These are phyloP conservation scores for Acanthamoeba quina DNA, from an alignment of 208 protist species.

Conservation along the genomic window DNA sequence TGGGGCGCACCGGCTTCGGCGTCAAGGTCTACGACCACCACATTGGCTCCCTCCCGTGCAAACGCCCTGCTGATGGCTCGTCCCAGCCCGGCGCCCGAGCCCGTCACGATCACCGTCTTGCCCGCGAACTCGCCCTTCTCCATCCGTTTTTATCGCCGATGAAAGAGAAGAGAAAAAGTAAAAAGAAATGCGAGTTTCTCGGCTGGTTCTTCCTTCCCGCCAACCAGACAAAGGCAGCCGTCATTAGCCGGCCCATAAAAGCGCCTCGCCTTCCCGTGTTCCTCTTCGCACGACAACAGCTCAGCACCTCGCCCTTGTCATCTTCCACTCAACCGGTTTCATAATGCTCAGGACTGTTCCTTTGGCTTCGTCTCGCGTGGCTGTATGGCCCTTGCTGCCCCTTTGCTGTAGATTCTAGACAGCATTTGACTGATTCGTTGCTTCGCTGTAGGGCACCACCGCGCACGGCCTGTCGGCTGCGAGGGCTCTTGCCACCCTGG, in stretches of 20 bases:
- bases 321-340: background rate
- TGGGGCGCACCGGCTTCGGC: background rate
- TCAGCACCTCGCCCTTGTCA: background rate
- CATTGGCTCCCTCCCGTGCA: background rate
- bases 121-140: background rate
- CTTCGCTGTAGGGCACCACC: background rate
- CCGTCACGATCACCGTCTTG: conserved; percentile 59
- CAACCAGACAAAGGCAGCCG: background rate
- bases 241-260: background rate
- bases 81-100: conserved; percentile 22
- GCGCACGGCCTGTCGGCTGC: background rate
- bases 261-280: background rate
- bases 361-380: conserved; percentile 28
- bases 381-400: background rate
- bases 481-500: conserved; percentile 23
- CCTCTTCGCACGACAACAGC: background rate
- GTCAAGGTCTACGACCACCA: conserved; percentile 51
- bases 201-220: background rate
- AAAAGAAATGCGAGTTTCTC: background rate
- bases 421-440: background rate
- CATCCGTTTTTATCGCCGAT: background rate
- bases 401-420: background rate
- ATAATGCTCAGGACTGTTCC: background rate
- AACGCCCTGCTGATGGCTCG: conserved; percentile 38
- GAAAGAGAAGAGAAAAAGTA: background rate